A percentile compares a stretch with the other conserved stretches of the same genome.
phyloP scores from a whole-genome alignment of 148 eudicot species.

The Chenopodium formosanum region DNA sequence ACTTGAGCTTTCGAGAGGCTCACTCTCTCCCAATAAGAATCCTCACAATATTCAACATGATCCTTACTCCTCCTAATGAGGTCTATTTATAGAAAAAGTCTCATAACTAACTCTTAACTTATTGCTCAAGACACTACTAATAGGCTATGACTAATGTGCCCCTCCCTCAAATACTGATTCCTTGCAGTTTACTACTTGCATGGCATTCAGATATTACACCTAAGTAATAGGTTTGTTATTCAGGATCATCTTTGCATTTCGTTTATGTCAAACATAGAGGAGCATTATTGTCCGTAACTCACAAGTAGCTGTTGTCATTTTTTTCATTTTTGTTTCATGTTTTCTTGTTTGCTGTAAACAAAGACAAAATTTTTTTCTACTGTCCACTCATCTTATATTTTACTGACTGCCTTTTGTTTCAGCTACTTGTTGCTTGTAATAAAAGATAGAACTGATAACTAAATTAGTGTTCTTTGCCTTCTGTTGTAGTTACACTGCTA shows the following conservation, averaged over 20 bases:
- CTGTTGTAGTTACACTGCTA: constrained; percentile 44
- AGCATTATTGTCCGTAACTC: background rate
- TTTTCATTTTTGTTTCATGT: background rate
- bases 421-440: too few relatives aligned
- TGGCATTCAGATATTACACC: background rate
- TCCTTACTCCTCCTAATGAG: too few relatives aligned
- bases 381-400: background rate
- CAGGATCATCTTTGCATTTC: background rate
- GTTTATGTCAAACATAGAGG: background rate
- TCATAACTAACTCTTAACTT: too few relatives aligned
- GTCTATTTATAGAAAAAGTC: too few relatives aligned
- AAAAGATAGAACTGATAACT: background rate
- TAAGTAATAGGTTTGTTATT: background rate
- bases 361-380: background rate
- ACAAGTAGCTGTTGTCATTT: background rate
- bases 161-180: too few relatives aligned
- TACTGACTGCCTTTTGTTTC: background rate
- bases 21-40: too few relatives aligned
- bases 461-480: background rate
- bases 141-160: too few relatives aligned
- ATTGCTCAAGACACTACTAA: too few relatives aligned
- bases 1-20: too few relatives aligned
- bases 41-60: too few relatives aligned
- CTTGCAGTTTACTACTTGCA: too few relatives aligned
- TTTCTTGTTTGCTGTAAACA: background rate